Base-by-base conservation (phyloP, 2,329 filamentous ascomycete species). In the Alternaria ventricosa region DNA sequence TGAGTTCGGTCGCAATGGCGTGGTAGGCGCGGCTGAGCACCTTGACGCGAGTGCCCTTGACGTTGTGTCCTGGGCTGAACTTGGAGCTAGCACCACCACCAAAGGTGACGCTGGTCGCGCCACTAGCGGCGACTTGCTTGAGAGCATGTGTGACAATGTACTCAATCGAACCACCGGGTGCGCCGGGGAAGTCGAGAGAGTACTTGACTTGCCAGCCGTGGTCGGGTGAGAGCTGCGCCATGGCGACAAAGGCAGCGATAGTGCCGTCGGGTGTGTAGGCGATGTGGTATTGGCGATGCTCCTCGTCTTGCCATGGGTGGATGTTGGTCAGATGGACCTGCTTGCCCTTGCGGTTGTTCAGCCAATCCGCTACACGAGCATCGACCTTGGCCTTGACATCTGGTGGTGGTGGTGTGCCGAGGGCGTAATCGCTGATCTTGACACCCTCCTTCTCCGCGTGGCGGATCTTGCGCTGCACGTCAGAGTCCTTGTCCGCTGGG, bases 121-220 rank as follows among this genome's bases (percentile, higher is more conserved):
- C 91, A 0, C 82, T 80, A 9, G 85, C 84, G 3, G 86, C 85
- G 11, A 88, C 85, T 12, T 84, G 83, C 74, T 88, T 88, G 64
- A 96, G 85, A 1, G 91, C 88, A 75, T 90, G 87, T 41, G 91
- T 88, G 71, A 96, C 91, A 44, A 96, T 87, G 44, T 90, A 87
- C 82, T 97, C 94, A 67, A 97, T 97, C 33, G 92, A 90, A 50
- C 94, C 94, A 47, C 89, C 92, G n/a, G 94, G 92, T 1, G 94
- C 88, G 25, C 88, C 89, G 0, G 94, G 94, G 85, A 97, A 97
- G 80, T 97, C 93, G 58, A 97, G 88, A n/a, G 92, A 92, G 84
- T 96, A 97, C 84, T 97, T 97, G 77, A 97, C 90, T 83, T 97
- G 94, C 89, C 93, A 96, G 58, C 94, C 94, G 77, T 96, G 88